Evolutionary conservation across 305 asterid species (phyloP), one percentile per base, ranked within the genome.

Genomic region (Plantago coronopus): DNA sequence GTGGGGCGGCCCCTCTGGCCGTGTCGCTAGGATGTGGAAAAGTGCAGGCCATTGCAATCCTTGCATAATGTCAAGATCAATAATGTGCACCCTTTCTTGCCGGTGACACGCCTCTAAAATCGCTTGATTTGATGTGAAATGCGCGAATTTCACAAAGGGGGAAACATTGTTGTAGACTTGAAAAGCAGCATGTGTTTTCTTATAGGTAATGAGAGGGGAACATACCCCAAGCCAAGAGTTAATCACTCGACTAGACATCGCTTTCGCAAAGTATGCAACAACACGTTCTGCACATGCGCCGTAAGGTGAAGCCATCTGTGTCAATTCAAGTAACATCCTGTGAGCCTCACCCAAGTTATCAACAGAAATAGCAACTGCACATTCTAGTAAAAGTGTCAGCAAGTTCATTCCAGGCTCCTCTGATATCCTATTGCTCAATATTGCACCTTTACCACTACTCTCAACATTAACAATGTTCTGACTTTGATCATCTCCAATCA

Each of bases 11-110:
- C 96, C 96, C 67, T 81, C 90, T 5, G 81, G 57, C 15, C 95
- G 78, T 0, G 86, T 85, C 7, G 93, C 85, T 5, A 88, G 82
- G 27, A 88, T 81, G 71, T 88, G 95, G 45, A 88, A 85, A 5
- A 85, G 57, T 5, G 96, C 93, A 0, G 95, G 95, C 96, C 96
- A 88, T 59, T 85, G 96, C 61, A 83, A 57, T 44, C 95, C 96
- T 65, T 88, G 96, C 96, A 85, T 88, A 61, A 88, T 82, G 22
- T 85, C 96, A 0, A 85, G 75, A 12, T 88, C 95, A 8, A 88
- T 70, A 2, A 88, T 81, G 53, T 88, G 96, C 7, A 88, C 82
- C 56, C 79, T 54, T 0, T 72, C 60, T 2, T 74, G 82, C 5
- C 70, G 55, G 45, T 79, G 86, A 19, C 80, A 69, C 1, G 95